phyloP scores from a whole-genome alignment of 2,329 filamentous ascomycete species.

The Tolypocladium album region DNA sequence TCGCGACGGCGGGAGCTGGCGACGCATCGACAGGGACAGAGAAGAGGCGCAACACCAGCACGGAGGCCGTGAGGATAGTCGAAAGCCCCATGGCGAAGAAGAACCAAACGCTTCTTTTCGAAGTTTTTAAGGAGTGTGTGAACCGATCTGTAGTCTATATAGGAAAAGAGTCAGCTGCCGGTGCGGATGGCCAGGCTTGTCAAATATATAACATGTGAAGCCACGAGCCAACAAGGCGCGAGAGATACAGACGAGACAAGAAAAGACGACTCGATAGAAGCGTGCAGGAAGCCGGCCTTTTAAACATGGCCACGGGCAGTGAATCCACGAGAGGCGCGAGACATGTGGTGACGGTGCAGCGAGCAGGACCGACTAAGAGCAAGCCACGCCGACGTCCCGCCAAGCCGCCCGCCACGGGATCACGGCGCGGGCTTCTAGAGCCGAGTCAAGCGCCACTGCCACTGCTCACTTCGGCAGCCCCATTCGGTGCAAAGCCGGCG shows the following conservation, averaged over 20 bases:
- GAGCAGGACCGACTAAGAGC: not conserved
- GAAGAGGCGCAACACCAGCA: conserved; percentile 33
- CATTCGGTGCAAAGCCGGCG: not conserved
- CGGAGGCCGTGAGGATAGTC: conserved; percentile 27
- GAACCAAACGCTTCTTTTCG: conserved; percentile 16
- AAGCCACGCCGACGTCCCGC: not conserved
- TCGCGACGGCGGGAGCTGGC: conserved; percentile 12
- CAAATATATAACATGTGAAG: not conserved
- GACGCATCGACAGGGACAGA: conserved; percentile 21
- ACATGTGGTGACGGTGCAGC: not conserved
- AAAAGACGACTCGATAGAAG: not conserved
- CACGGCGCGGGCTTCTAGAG: not conserved
- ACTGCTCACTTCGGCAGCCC: not conserved
- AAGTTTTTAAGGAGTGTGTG: not conserved
- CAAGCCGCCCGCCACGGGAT: not conserved
- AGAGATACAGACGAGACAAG: not conserved
- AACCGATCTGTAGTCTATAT: not conserved
- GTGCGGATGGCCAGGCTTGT: not conserved
- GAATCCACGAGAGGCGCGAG: not conserved
- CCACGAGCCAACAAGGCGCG: not conserved
- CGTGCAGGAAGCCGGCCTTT: not conserved
- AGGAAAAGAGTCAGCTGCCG: not conserved
- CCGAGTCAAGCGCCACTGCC: not conserved
- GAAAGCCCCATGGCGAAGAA: conserved; percentile 32
- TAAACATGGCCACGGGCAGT: not conserved